Evolutionary conservation across 1,284 basidiomycete species (phyloP), one percentile per base, ranked within the genome.

Genomic region (Cyathus olla): DNA sequence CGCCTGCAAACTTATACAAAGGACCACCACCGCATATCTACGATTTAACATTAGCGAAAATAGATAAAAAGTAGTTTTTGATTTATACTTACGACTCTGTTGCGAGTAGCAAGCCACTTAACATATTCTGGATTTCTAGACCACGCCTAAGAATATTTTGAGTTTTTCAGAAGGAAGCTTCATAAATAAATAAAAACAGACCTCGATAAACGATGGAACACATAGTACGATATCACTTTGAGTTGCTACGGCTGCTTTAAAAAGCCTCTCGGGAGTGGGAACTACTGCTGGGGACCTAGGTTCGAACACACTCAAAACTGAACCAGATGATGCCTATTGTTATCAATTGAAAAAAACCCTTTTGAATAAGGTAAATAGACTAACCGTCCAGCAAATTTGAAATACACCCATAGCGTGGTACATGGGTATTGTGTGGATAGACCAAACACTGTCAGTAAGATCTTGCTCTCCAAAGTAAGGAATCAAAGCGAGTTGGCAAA

Each of bases 11-110:
- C 28, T 73, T 70, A 31, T 62, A 65, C 28, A 72, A 56, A 2
- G 68, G 66, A 8, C 71, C 69, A 13, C 72, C 71, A 10, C 66
- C 65, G 44, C 56, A 73, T 5, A 72, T 44, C 72, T 72, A 27
- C 8, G 26, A 4, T 26, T 5, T 31, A 26, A 22, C 17, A 46
- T 10, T 35, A 5, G 5, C 15, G 26, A 24, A 27, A 64, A 56
- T 5, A 42, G n/a, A 35, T 1, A 21, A 29, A 35, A n/a, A n/a
- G n/a, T n/a, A n/a, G n/a, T 22, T 15, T 11, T 42, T 37, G 58
- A 13, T 10, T 4, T 22, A 17, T 19, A 54, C 60, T 31, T 48
- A 71, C 70, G 26, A 69, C 59, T 4, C 62, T 66, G 4, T 40
- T 55, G 1, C 65, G 60, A 15, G 60, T 62, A 4, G 64, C 51